A percentile compares a stretch with the other conserved stretches of the same genome.
Evolutionary conservation across 1,139 yeast genomes (phyloP).

Genomic region (Debaryomyces subglobosus): DNA sequence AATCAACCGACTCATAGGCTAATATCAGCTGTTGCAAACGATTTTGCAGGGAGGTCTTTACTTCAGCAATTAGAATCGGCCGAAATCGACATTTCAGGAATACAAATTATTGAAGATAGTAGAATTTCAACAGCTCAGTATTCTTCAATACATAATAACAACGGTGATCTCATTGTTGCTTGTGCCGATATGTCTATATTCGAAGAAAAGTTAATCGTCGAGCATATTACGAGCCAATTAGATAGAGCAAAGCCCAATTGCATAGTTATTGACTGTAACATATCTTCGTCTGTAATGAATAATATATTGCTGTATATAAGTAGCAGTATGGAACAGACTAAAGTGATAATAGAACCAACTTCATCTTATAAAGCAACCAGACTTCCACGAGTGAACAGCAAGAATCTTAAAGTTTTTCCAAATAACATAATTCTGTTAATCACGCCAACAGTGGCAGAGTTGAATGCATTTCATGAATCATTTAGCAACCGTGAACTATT

Average conservation of each 20-base stretch:
- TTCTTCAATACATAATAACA: conserved; percentile 61
- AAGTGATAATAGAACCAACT: conserved; percentile 74
- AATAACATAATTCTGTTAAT: conserved; percentile 41
- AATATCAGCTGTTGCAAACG: conserved; percentile 64
- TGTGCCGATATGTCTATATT: conserved; percentile 83
- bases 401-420: conserved; percentile 31
- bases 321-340: conserved; percentile 20
- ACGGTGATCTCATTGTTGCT: conserved; percentile 72
- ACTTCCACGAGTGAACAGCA: conserved; percentile 26
- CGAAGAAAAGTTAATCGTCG: conserved; percentile 47
- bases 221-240: conserved; percentile 42
- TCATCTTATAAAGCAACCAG: conserved; percentile 61
- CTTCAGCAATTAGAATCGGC: conserved; percentile 26
- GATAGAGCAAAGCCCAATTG: conserved; percentile 37
- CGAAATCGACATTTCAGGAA: conserved; percentile 44
- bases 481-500: conserved; percentile 54
- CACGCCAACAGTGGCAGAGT: conserved; percentile 72
- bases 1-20: conserved; percentile 33
- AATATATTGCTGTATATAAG: conserved; percentile 34
- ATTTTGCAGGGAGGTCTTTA: conserved; percentile 53
- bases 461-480: conserved; percentile 54
- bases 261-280: conserved; percentile 71
- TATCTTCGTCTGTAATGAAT: conserved; percentile 47
- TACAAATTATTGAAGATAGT: conserved; percentile 27
- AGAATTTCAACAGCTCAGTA: conserved; percentile 64